Evolutionary conservation across 106 monocot genomes (phyloP).

Genomic region (Acanthochlamys bracteata): DNA sequence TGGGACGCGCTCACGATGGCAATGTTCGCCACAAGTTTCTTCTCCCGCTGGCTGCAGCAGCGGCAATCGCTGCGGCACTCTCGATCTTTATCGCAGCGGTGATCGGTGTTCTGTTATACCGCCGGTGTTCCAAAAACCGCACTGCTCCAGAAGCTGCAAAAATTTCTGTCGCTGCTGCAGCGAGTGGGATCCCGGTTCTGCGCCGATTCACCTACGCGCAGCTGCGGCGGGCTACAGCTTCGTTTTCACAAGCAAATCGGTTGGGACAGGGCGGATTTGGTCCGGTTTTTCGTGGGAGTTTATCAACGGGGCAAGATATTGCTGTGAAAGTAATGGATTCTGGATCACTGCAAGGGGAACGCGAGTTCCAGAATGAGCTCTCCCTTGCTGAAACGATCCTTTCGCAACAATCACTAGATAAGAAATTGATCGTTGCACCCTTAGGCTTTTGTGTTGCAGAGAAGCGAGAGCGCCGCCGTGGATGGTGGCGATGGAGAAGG

Average conservation of each 20-base stretch:
- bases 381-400: slow-evolving; percentile 39
- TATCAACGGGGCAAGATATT: slow-evolving; percentile 33
- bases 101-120: slow-evolving; percentile 11
- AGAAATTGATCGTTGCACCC: slow-evolving; percentile 36
- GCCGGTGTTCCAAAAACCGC: slow-evolving; percentile 10
- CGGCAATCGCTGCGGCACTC: background rate
- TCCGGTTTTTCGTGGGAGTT: slow-evolving; percentile 49
- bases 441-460: slow-evolving; percentile 31
- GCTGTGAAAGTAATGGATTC: slow-evolving; percentile 88
- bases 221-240: slow-evolving; percentile 51
- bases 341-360: slow-evolving; percentile 82
- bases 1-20: background rate
- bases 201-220: slow-evolving; percentile 45
- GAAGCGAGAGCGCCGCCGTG: background rate
- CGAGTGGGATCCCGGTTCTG: slow-evolving; percentile 10
- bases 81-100: background rate
- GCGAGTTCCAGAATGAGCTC: slow-evolving; percentile 89
- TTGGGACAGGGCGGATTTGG: slow-evolving; percentile 77
- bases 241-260: slow-evolving; percentile 33
- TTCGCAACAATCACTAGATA: slow-evolving; percentile 1
- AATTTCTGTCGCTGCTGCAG: background rate
- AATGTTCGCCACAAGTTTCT: slow-evolving; percentile 1
- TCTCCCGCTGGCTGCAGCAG: background rate
- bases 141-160: background rate
- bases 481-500: background rate